Evolutionary conservation across 257 asterid species (phyloP).

Genomic region (Pogostemon cablin): DNA sequence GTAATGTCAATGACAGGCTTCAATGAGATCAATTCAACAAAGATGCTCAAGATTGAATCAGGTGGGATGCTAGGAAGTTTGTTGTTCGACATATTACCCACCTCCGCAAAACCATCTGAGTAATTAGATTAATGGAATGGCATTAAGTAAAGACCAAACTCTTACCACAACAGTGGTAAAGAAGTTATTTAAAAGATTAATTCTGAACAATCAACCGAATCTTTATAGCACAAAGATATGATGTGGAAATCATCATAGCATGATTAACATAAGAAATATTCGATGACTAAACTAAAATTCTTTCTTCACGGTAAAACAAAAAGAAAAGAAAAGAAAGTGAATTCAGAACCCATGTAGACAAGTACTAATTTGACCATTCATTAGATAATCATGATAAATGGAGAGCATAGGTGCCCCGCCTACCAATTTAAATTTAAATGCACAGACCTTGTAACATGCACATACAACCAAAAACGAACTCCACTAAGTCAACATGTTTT

Average conservation of each 20-base stretch:
- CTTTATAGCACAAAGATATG: not conserved
- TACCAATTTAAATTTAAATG: not conserved
- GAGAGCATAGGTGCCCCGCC: not conserved
- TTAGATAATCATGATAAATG: not conserved
- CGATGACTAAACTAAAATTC: not conserved
- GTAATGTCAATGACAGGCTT: constrained; percentile 61
- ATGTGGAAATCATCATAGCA: constrained; percentile 15
- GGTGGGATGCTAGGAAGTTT: constrained; percentile 45
- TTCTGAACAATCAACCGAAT: not conserved
- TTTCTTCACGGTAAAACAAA: not conserved
- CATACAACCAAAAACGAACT: not conserved
- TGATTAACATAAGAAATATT: not conserved
- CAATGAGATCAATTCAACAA: constrained; percentile 53
- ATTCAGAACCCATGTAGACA: constrained; percentile 12
- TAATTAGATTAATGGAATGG: constrained; percentile 21
- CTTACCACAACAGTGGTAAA: constrained; percentile 15
- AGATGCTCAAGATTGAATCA: constrained; percentile 51
- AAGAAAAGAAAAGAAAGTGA: constrained; percentile 6
- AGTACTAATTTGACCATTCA: constrained; percentile 5
- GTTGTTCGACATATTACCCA: constrained; percentile 34
- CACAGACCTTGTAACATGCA: not conserved
- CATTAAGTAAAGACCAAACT: not conserved
- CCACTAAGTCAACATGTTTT: not conserved
- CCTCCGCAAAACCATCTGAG: constrained; percentile 64
- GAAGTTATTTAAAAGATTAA: not conserved